Evolutionary conservation across 2,329 filamentous ascomycete species (phyloP), one percentile per base, ranked within the genome.

Genomic region (Colletotrichum sp.): DNA sequence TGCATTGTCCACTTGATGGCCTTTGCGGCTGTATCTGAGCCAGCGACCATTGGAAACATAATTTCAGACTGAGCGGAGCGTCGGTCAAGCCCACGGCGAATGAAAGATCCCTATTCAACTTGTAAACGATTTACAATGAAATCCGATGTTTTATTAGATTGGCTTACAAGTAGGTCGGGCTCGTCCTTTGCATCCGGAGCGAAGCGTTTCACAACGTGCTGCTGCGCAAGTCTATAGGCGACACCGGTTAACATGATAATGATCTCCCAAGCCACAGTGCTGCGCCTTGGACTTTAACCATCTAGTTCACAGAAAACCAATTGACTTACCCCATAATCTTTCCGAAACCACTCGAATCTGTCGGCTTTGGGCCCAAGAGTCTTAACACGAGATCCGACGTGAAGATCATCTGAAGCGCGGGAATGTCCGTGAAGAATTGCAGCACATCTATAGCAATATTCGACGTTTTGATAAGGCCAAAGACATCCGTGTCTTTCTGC

Each of bases 1-100:
- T 92, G 85, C 57, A 92, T 70, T 0, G 86, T 88, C 21, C 87
- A 84, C 2, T 90, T 87, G 28, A 87, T 81, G 1, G 80, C 81
- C 0, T 79, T 82, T 0, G 85, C 81, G 1, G 81, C 80, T 2
- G 85, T 85, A 9, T 87, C 85, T 9, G 82, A 81, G 13, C 84
- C 85, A 2, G 84, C 84, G 16, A 86, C 49, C 72, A 75, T 72
- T 7, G 68, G 72, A 18, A 75, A 75, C 72, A 75, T 75, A n/a
- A 75, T 59, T 15, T 75, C 72, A 15, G 72, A 59, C 32, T 75
- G 44, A 2, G 72, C 60, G 1, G 72, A 75, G 44, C 72, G 72
- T 13, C 12, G 68, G n/a, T 75, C 72, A 15, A 75, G 68, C 1
- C 72, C 72, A 21, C 49, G 72, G 12, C 72, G 72, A 34, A 71